phyloP scores from a whole-genome alignment of 805 yeast genomes.

The Suhomyces prunicola region DNA sequence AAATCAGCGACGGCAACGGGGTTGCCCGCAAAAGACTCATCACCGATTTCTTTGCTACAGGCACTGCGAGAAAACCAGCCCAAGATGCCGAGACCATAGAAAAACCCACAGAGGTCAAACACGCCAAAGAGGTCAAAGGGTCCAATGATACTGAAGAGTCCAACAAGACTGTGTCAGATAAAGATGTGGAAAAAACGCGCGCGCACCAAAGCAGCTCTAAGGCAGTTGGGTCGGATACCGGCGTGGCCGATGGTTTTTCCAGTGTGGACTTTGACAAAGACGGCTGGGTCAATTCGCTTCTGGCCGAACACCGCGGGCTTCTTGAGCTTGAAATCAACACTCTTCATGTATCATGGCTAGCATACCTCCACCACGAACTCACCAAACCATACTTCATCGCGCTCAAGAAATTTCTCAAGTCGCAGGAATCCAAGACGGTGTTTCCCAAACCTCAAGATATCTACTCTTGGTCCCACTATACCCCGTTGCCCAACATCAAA shows the following conservation, averaged over 20 bases:
- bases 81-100: neutral
- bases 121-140: neutral
- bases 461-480: conserved; percentile 87
- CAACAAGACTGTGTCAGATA: neutral
- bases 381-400: conserved; percentile 80
- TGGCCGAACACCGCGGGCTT: conserved; percentile 47
- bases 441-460: conserved; percentile 79
- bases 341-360: conserved; percentile 78
- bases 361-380: conserved; percentile 62
- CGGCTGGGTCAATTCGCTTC: conserved; percentile 48
- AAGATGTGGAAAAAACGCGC: neutral
- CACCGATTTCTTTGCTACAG: neutral
- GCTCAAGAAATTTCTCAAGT: conserved; percentile 64
- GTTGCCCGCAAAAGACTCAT: neutral
- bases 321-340: conserved; percentile 66
- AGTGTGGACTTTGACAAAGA: conserved; percentile 37
- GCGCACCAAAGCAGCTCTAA: neutral
- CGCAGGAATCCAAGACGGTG: conserved; percentile 46
- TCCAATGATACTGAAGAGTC: neutral
- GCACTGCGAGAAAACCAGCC: neutral
- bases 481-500: conserved; percentile 70
- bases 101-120: too few species aligned
- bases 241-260: too few species aligned
- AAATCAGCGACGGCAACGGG: neutral
- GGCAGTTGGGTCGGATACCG: too few species aligned